Evolutionary conservation across 208 protist species (phyloP).

Genomic region (Trypanosoma caninum): DNA sequence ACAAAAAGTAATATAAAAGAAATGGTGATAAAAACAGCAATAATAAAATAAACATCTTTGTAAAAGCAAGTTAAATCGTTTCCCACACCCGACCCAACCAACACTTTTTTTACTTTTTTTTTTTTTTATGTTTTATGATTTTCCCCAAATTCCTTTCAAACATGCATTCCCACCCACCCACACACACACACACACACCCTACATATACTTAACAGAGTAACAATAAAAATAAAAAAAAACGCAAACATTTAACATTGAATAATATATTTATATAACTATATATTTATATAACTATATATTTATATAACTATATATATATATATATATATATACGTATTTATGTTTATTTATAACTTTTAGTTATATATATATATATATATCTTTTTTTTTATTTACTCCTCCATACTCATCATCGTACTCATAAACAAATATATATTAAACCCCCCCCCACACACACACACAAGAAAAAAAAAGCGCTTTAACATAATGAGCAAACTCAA

Average conservation of each 20-base stretch:
- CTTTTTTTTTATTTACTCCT: background rate
- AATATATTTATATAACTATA: conserved; percentile 4
- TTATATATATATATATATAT: background rate
- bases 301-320: background rate
- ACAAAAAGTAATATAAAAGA: conserved; percentile 8
- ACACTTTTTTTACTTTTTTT: background rate
- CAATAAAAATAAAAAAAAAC: conserved; percentile 3
- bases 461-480: no score
- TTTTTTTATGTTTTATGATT: background rate
- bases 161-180: no score
- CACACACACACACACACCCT: no score
- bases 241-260: conserved; percentile 3
- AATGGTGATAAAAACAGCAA: background rate
- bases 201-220: no score
- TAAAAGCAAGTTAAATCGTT: no score
- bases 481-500: no score
- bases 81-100: no score
- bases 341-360: background rate
- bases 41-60: background rate
- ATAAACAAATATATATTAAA: no score
- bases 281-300: conserved; percentile 13
- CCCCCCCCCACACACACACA: no score
- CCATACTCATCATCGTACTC: background rate
- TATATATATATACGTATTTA: background rate
- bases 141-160: no score